phyloP scores from a whole-genome alignment of 805 yeast species.

The Hanseniaspora clermontiae region DNA sequence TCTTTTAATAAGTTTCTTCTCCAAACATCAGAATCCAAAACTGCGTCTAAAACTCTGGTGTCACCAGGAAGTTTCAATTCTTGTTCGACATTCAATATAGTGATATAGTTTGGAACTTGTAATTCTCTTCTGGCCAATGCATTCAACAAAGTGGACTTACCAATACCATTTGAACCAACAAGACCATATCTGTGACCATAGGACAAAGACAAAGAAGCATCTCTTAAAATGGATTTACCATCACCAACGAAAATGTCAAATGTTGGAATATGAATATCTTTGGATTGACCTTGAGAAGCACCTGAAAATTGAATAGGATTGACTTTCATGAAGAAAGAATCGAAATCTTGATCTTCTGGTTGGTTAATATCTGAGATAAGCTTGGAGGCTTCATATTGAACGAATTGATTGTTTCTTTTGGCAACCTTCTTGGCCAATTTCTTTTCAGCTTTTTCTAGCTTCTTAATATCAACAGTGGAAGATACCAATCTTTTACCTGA shows the following conservation, averaged over 20 bases:
- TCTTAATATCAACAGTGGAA: conserved; percentile 89
- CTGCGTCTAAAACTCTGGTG: conserved; percentile 79
- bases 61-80: conserved; percentile 84
- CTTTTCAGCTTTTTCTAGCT: conserved; percentile 91
- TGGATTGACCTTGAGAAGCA: conserved; percentile 86
- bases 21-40: conserved; percentile 99
- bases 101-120: conserved; percentile 86
- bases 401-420: conserved; percentile 67
- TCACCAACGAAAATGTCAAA: conserved; percentile 93
- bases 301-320: conserved; percentile 81
- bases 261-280: conserved; percentile 84
- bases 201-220: conserved; percentile 73
- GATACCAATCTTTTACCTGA: conserved; percentile 87
- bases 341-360: conserved; percentile 51
- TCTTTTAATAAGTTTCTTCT: conserved; percentile 75
- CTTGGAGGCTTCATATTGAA: conserved; percentile 87
- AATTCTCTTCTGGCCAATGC: conserved; percentile 91
- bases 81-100: conserved; percentile 94
- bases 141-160: conserved; percentile 85
- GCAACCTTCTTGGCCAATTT: conserved; percentile 96
- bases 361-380: conserved; percentile 51
- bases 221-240: conserved; percentile 82
- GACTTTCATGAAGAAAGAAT: conserved; percentile 85
- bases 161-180: conserved; percentile 98
- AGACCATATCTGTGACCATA: conserved; percentile 93